These are phyloP conservation scores for Coccomyxa sp. DNA, from an alignment of 139 green algal genomes.

Conservation along the genomic window DNA sequence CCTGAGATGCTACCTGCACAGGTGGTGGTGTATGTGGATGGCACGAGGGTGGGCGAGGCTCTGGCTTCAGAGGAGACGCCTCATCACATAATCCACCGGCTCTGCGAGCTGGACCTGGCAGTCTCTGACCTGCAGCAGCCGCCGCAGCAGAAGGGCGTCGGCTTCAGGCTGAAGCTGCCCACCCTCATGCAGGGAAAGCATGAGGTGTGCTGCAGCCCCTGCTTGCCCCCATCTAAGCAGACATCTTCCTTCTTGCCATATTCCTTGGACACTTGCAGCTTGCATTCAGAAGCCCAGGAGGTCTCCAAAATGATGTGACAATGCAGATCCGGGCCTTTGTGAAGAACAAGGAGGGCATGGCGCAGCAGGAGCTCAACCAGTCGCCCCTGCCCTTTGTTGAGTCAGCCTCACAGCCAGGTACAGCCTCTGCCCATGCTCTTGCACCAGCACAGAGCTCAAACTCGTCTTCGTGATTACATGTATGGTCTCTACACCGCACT, in stretches of 20 bases:
- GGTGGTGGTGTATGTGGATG: conserved; percentile 45
- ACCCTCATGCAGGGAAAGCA: conserved; percentile 30
- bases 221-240: too few species aligned
- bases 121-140: conserved; percentile 18
- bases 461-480: neutral
- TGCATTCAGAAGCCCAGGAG: too few species aligned
- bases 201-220: conserved; percentile 19
- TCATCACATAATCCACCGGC: conserved; percentile 19
- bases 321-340: conserved; percentile 47
- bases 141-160: conserved; percentile 19
- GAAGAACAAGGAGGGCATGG: conserved; percentile 2
- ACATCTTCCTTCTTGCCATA: too few species aligned
- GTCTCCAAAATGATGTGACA: neutral
- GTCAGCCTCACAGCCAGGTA: conserved; percentile 16
- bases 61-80: conserved; percentile 16
- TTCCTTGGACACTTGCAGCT: too few species aligned
- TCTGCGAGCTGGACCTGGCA: conserved; percentile 31
- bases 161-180: conserved; percentile 38
- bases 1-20: too few species aligned
- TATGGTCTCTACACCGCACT: neutral
- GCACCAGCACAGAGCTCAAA: too few species aligned
- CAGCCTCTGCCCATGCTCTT: neutral
- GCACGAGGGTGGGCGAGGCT: conserved; percentile 24
- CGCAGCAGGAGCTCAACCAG: conserved; percentile 45
- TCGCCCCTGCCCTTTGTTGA: conserved; percentile 47